phyloP scores from a whole-genome alignment of 306 rosid genomes.

The Mimosa pudica region DNA sequence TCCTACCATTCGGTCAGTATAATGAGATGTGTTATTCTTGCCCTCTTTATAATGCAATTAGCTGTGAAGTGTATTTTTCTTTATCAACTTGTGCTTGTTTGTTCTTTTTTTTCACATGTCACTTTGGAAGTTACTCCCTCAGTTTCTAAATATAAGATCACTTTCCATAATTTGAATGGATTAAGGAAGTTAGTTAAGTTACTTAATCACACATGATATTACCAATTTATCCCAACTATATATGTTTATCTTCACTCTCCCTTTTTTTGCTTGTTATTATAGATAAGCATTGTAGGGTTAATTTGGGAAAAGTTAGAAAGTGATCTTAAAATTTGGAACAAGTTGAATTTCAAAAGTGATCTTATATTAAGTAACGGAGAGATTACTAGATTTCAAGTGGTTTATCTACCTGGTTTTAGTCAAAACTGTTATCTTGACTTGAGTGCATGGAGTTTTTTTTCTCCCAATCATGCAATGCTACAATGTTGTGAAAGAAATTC shows the following conservation, averaged over 20 bases:
- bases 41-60: background rate
- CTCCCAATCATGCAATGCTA: background rate
- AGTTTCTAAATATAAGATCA: too few relatives aligned
- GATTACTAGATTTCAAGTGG: background rate
- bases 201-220: too few relatives aligned
- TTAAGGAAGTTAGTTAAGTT: too few relatives aligned
- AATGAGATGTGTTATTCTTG: background rate
- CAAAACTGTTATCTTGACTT: background rate
- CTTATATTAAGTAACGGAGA: too few relatives aligned
- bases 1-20: slow-evolving; percentile 57
- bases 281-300: too few relatives aligned
- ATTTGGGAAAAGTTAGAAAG: too few relatives aligned
- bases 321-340: too few relatives aligned
- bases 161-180: too few relatives aligned
- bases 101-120: background rate
- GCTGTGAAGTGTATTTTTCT: background rate
- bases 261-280: too few relatives aligned
- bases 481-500: slow-evolving; percentile 5
- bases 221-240: too few relatives aligned
- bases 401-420: background rate
- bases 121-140: background rate
- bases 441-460: background rate
- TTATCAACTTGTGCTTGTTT: slow-evolving; percentile 1
- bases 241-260: too few relatives aligned
- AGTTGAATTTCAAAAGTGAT: too few relatives aligned